Base-by-base conservation (phyloP, 805 yeast genomes). In the Teunomyces lycoperdinae region DNA sequence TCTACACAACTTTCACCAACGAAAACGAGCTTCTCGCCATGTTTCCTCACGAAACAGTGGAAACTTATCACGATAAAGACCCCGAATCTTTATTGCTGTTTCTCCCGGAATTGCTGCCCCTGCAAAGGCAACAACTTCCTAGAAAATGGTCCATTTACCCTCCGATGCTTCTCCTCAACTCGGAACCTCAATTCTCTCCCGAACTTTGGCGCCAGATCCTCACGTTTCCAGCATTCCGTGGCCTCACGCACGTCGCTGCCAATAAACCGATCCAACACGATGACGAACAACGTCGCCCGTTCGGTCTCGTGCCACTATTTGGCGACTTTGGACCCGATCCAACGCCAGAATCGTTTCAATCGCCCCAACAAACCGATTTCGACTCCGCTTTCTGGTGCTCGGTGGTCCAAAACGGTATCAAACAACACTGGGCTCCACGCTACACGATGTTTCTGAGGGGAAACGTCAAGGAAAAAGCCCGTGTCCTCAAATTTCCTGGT, bases 361-460 rank as follows among this genome's bases (percentile, higher is more conserved):
- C 11, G 13, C 61, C 63, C n/a, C 13, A 35, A 9, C 45, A 9
- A 49, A 44, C 0, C 24, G 85, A 83, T 55, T 75, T 84, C 33
- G 53, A 64, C 1, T 38, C 57, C 0, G 85, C 87, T 0, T 78
- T 89, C 55, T 89, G 96, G 96, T 86, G 90, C 55, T 64, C 73
- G 9, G 74, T 75, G 1, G 66, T 72, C 2, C 96, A 89, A 57
- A 87, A 89, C 61, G 90, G 89, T 1, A 80, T 89, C 3, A 70
- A 62, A 52, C 96, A 89, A 58, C 74, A 78, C 8, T 89, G 96
- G 96, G 88, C 92, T 5, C 96, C 96, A 1, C 62, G 76, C 46
- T 84, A 81, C 58, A 87, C 96, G 1, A 89, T 89, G 96, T 89
- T 89, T 61, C 84, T 91, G 43, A 66, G 96, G 14, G 96, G 96